A percentile compares a stretch with the other conserved stretches of the same genome.
phyloP scores from a whole-genome alignment of 768 basidiomycete species.

The Lepiota brunneoincarnata region DNA sequence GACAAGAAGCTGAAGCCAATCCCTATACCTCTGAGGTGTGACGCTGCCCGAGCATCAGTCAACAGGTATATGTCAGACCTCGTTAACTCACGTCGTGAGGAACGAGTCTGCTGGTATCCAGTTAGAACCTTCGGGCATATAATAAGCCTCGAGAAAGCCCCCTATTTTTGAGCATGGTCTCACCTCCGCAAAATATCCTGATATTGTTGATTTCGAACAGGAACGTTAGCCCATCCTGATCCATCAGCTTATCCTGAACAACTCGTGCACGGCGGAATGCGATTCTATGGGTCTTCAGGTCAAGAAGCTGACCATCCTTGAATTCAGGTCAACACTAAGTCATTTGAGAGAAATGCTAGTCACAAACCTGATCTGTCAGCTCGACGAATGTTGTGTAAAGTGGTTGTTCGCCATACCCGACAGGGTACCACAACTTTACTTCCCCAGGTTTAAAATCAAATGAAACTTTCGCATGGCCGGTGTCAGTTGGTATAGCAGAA shows the following conservation, averaged over 20 bases:
- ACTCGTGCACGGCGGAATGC: constrained; percentile 79
- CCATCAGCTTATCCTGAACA: constrained; percentile 77
- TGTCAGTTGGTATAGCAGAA: constrained; percentile 31
- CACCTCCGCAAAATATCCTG: constrained; percentile 84
- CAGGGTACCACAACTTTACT: constrained; percentile 82
- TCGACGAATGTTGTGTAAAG: constrained; percentile 62
- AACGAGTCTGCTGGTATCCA: constrained; percentile 97
- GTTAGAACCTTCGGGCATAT: constrained; percentile 58
- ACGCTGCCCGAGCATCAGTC: constrained; percentile 26
- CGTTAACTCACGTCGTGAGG: constrained; percentile 62
- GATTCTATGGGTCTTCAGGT: constrained; percentile 54
- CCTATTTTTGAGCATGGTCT: constrained; percentile 8
- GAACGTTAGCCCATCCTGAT: constrained; percentile 79
- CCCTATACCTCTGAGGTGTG: constrained; percentile 57
- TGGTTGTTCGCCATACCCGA: constrained; percentile 79
- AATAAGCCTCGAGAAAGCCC: neutral
- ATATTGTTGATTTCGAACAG: constrained; percentile 90
- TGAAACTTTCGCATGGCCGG: constrained; percentile 34
- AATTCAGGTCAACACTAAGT: neutral
- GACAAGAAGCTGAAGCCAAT: constrained; percentile 82
- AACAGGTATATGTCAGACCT: neutral
- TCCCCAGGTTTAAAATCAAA: constrained; percentile 54
- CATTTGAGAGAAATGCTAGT: neutral
- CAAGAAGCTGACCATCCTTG: constrained; percentile 51
- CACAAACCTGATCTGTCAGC: constrained; percentile 52